Evolutionary conservation across 257 asterid species (phyloP).

Genomic region (Fraxinus excelsior): DNA sequence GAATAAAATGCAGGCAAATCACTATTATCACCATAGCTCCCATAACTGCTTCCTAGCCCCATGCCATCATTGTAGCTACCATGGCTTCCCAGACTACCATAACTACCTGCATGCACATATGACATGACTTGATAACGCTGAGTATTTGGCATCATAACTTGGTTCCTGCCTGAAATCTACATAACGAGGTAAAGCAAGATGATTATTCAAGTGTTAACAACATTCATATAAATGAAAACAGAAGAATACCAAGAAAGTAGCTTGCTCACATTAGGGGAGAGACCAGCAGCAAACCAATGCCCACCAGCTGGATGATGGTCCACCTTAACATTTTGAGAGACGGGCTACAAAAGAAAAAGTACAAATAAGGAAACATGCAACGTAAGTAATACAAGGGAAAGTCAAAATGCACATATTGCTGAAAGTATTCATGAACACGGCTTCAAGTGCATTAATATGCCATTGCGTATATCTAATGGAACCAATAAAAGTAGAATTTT

Average conservation of each 20-base stretch:
- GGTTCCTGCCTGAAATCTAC: constrained; percentile 80
- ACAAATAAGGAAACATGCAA: constrained; percentile 15
- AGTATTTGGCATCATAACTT: constrained; percentile 66
- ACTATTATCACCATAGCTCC: constrained; percentile 88
- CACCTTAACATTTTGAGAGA: constrained; percentile 83
- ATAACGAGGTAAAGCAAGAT: constrained; percentile 29
- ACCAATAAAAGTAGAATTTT: background rate
- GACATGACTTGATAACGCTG: constrained; percentile 78
- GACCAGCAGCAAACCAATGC: constrained; percentile 99
- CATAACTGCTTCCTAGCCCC: constrained; percentile 87
- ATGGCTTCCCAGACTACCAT: constrained; percentile 97
- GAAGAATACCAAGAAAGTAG: constrained; percentile 25
- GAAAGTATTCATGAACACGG: background rate
- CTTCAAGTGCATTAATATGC: constrained; percentile 1
- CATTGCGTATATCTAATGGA: background rate
- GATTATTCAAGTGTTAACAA: constrained; percentile 13
- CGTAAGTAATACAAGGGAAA: constrained; percentile 12
- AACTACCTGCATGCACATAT: constrained; percentile 84
- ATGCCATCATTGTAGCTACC: constrained; percentile 88
- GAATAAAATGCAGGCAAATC: constrained; percentile 86
- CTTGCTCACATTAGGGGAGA: constrained; percentile 93
- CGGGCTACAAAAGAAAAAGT: constrained; percentile 54
- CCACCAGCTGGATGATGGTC: constrained; percentile 99
- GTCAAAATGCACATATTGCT: constrained; percentile 10
- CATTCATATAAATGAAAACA: constrained; percentile 18